Base-by-base conservation (phyloP, 768 basidiomycete genomes). In the Boletus eberwhitei region DNA sequence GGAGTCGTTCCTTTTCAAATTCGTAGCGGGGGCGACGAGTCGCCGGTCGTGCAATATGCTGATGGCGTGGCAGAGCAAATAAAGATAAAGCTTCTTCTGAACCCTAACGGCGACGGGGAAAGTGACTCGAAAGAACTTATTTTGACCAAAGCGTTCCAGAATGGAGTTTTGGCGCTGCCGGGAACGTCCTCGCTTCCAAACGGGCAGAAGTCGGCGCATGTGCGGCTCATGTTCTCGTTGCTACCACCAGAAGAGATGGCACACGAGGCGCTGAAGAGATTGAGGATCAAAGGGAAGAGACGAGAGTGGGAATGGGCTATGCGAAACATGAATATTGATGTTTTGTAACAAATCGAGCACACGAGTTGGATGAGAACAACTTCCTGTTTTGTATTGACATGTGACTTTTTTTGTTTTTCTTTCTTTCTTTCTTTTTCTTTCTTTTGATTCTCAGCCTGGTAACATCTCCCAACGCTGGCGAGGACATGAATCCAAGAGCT, bases 111-210 rank as follows among this genome's bases (percentile, higher is more conserved):
- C 31, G 57, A 57, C 39, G 53, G 40, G 35, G 75, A 79, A 53
- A 79, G 76, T 24, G 87, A 93, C 68, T 88, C 88, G 3, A 80
- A 82, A 63, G 70, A 73, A 19, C 65, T 92, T 43, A 87, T 93
- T 64, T 77, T 78, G 49, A 85, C 79, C 21, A 83, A 81, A 49
- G 89, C 88, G 11, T 77, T 88, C 45, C 81, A 83, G 61, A 79
- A 81, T 29, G 91, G 91, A 19, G 87, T 93, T 14, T 79, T 93
- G 22, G 90, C 87, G 36, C 79, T 95, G 8, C 91, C 91, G 7
- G 90, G 90, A 13, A 82, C 77, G 5, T 81, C 81, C 19, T 91
- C 90, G 71, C 74, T 85, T 52, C 87, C 88, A 16, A 83, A 80
- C 53, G 83, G 82, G 16, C 72, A 77, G 29, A 82, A 77, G 66